Base-by-base conservation (phyloP, 257 asterid species). In the Fraxinus quadrangulata region DNA sequence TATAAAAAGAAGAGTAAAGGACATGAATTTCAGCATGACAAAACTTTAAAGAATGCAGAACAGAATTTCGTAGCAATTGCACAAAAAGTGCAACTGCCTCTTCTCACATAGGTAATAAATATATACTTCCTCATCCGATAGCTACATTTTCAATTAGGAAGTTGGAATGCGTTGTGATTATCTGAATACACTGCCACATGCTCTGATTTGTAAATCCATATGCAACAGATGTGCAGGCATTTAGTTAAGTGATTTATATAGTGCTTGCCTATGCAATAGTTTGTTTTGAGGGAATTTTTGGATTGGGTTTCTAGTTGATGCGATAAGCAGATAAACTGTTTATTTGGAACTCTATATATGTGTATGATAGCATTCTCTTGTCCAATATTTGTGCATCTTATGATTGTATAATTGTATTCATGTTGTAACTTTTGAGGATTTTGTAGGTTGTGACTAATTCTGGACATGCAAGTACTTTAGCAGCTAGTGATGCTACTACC, bases 401-500 rank as follows among this genome's bases (percentile, higher is more conserved):
- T 63, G 31, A n/a, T 61, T 9, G 9, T 56, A 21, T 61, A 26
- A 19, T 16, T 24, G 61, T 34, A 49, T 59, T 85, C 37, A 17
- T 51, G 24, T 31, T 54, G 68, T 59, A 26, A 9, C 10, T 39
- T 36, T 42, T 10, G 70, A 45, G 19, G 42, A 23, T 70, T 77
- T 70, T 86, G 81, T 75, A 96, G 98, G 97, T 93, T 75, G 98
- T 96, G 67, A 96, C 98, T 42, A 93, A 88, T 89, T 93, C 98
- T 67, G 99, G 99, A 49, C 99, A 97, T 79, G 97, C 95, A 51
- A 96, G 94, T 89, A 89, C 98, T 24, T 86, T 96, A 84, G 98
- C 94, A 40, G 99, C 99, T 45, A 89, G 97, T 63, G 99, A 96
- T 89, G 99, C 98, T 37, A 92, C 99, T 81, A 93, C 95, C 73